A percentile compares a stretch with the other conserved stretches of the same genome.
Evolutionary conservation across 805 yeast species (phyloP).

Genomic region (Wickerhamomyces strasburgensis): DNA sequence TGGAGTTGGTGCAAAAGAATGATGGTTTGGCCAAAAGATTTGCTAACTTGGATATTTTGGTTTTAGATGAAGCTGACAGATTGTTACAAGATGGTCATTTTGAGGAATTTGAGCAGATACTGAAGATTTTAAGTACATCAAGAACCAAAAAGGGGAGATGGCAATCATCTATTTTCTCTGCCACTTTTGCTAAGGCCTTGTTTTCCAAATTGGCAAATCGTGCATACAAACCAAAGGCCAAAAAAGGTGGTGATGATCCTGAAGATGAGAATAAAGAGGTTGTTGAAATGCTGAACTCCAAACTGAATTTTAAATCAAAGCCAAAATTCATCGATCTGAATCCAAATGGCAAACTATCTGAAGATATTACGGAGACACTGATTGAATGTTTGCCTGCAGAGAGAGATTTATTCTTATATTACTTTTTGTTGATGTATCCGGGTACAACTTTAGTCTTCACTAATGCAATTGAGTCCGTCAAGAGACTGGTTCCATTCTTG

Average conservation of each 20-base stretch:
- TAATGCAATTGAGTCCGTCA: conserved; percentile 92
- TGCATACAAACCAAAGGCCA: conserved; percentile 26
- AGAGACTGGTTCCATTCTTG: conserved; percentile 73
- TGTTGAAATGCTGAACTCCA: conserved; percentile 56
- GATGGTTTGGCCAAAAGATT: conserved; percentile 37
- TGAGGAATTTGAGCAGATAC: conserved; percentile 80
- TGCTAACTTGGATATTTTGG: conserved; percentile 44
- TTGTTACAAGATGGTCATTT: conserved; percentile 93
- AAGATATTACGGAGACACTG: conserved; percentile 73
- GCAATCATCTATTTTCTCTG: conserved; percentile 93
- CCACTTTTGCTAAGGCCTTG: conserved; percentile 81
- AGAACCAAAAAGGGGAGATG: conserved; percentile 45
- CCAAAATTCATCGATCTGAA: conserved; percentile 81
- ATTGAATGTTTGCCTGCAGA: conserved; percentile 89
- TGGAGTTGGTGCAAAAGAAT: conserved; percentile 71
- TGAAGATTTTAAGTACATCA: conserved; percentile 54
- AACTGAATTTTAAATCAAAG: conserved; percentile 64
- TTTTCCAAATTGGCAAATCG: conserved; percentile 65
- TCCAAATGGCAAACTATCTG: conserved; percentile 76
- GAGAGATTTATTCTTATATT: conserved; percentile 85
- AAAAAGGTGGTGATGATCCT: conserved; percentile 25
- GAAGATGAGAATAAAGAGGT: conserved; percentile 49
- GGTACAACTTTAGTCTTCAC: conserved; percentile 90
- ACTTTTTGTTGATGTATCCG: conserved; percentile 79
- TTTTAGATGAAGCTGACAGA: conserved; percentile 95